These are phyloP conservation scores for Raphidocelis subcapitata DNA, from an alignment of 139 green algal species.

Conservation along the genomic window DNA sequence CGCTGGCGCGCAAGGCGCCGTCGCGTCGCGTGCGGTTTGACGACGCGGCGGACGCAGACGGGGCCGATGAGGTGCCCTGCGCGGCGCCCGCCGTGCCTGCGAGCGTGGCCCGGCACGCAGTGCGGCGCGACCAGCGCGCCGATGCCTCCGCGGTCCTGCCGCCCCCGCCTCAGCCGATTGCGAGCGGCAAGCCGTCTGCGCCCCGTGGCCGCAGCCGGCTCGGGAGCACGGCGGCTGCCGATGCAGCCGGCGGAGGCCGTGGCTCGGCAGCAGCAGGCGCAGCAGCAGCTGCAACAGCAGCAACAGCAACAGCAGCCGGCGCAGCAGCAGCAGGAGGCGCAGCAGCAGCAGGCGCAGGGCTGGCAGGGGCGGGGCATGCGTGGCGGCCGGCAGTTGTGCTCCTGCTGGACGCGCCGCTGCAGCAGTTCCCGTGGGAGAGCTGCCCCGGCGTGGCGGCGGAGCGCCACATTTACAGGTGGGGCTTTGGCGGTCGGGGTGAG, in stretches of 20 bases:
- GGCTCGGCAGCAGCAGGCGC: too few species aligned
- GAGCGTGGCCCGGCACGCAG: neutral
- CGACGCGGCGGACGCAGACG: neutral
- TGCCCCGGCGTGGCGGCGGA: constrained; percentile 34
- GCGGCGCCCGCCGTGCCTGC: constrained; percentile 3
- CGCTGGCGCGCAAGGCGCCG: too few species aligned
- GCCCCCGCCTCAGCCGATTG: too few species aligned
- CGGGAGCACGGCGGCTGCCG: too few species aligned
- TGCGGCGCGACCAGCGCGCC: neutral
- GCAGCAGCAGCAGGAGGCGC: neutral
- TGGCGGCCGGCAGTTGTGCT: constrained; percentile 50
- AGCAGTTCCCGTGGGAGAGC: constrained; percentile 79
- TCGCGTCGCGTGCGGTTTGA: neutral
- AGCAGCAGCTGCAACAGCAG: constrained; percentile 13
- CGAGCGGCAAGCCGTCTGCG: too few species aligned
- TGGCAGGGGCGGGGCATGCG: neutral
- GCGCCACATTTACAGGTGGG: constrained; percentile 23
- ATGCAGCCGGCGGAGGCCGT: too few species aligned
- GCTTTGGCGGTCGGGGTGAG: too few species aligned
- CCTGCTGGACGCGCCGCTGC: constrained; percentile 54
- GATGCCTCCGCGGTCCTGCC: too few species aligned
- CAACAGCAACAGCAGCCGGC: neutral
- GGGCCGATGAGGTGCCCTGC: neutral
- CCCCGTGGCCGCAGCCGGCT: too few species aligned
- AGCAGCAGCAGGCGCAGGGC: constrained; percentile 5